Evolutionary conservation across 2,329 filamentous ascomycete species (phyloP).

Genomic region (Chaetomium sp.): DNA sequence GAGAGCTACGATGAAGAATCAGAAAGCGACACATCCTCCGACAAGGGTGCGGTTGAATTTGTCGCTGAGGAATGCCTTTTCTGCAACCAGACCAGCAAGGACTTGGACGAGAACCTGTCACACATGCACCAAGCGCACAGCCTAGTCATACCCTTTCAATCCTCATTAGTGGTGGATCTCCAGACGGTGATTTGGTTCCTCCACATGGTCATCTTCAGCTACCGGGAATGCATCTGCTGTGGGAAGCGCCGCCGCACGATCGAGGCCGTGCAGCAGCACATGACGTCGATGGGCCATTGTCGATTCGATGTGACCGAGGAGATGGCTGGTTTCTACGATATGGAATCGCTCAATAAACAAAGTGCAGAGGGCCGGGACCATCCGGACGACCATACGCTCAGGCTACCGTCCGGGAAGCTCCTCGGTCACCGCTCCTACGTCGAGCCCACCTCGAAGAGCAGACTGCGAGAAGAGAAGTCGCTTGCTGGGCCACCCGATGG

Average conservation of each 20-base stretch:
- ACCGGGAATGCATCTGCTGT: conserved; percentile 55
- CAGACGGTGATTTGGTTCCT: conserved; percentile 52
- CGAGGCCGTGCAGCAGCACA: conserved; percentile 54
- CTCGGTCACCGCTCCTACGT: conserved; percentile 16
- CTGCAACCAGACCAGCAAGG: conserved; percentile 40
- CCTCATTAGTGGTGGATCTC: conserved; percentile 48
- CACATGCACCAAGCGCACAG: conserved; percentile 56
- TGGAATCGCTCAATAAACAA: conserved; percentile 20
- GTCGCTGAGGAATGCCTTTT: conserved; percentile 46
- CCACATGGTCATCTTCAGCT: conserved; percentile 50
- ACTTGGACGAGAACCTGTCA: conserved; percentile 43
- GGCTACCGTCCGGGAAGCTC: conserved; percentile 18
- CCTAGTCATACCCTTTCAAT: conserved; percentile 46
- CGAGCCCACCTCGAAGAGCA: background rate
- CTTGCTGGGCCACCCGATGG: background rate
- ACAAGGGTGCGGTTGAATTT: conserved; percentile 32
- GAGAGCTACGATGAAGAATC: conserved; percentile 11
- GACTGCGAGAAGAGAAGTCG: conserved; percentile 6
- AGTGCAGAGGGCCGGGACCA: background rate
- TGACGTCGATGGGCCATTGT: conserved; percentile 53
- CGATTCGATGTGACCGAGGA: conserved; percentile 45
- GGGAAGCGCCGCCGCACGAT: conserved; percentile 47
- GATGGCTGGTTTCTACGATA: conserved; percentile 47
- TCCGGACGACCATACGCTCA: conserved; percentile 13
- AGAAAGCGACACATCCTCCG: conserved; percentile 13